Evolutionary conservation across 176 grass and related monocot genomes (phyloP), one percentile per base, ranked within the genome.

Genomic region (Oryza nivara): DNA sequence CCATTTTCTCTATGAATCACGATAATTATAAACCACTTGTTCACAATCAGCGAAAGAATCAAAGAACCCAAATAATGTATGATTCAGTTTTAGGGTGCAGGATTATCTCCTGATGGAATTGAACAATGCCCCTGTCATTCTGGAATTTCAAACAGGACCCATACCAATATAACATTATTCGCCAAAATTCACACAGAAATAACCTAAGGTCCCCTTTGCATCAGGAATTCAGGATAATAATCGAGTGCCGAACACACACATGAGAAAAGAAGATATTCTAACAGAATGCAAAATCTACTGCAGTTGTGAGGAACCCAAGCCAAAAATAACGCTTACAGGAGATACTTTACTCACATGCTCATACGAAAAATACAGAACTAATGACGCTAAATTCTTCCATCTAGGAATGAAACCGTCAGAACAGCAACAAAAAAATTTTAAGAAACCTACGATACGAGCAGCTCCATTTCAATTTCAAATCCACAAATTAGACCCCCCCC

Each of bases 51-150:
- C 15, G 56, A 85, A 78, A 67, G 8, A 84, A 68, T 69, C 32
- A 19, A 75, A 47, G n/a, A 68, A 68, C 75, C 34, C 9, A 16
- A 76, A 51, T 70, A 80, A 70, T 81, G 64, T 32, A n/a, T 1
- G 0, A 4, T n/a, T 11, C 12, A 23, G 1, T 70, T 54, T 9
- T 17, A 19, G 58, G n/a, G 35, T 36, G 35, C 35, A 36, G 35
- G 35, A 36, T 36, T 36, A 36, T 36, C 35, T 36, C n/a, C 58
- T 63, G 6, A 4, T 0, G 36, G 14, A 60, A 82, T 60, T 30
- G 48, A 30, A 60, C 14, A 3, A 6, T 7, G 11, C 44, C 19
- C 35, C 14, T 60, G n/a, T 11, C 32, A 81, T 7, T 40, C 4
- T 30, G 54, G 20, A 2, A 41, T 56, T 26, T 3, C 66, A 58